A percentile compares a stretch with the other conserved stretches of the same genome.
phyloP scores from a whole-genome alignment of 164 flowering plant genomes.

The Vitis riparia region DNA sequence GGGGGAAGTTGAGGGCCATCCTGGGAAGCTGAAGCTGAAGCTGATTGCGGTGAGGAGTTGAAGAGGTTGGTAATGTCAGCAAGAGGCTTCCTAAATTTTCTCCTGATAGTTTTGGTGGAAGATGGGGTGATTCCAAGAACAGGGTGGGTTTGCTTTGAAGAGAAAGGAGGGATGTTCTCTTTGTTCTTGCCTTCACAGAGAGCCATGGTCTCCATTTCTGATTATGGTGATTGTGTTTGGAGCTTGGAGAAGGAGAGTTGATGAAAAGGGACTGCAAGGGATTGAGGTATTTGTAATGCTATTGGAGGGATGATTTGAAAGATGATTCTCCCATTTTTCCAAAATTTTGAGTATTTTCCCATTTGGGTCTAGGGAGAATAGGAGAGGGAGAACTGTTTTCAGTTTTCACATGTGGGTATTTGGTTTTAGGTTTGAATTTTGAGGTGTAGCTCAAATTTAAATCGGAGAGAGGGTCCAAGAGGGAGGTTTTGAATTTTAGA shows the following conservation, averaged over 20 bases:
- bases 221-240: no score
- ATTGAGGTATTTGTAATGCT: conserved; percentile 1
- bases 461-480: no score
- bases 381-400: no score
- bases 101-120: conserved; percentile 6
- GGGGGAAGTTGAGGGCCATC: not conserved
- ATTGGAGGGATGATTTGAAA: no score
- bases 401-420: no score
- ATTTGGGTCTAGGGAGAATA: no score
- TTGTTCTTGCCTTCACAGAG: conserved; percentile 7
- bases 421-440: no score
- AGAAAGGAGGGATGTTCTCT: conserved; percentile 8
- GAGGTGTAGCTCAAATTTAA: no score
- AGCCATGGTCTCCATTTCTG: not conserved
- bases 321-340: no score
- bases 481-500: no score
- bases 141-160: conserved; percentile 1
- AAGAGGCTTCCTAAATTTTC: conserved; percentile 21
- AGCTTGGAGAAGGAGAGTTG: not conserved
- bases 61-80: conserved; percentile 21
- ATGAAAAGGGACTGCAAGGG: not conserved
- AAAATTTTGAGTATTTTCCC: no score
- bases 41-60: not conserved
- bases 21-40: not conserved
- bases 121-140: not conserved